Conservation (phyloP, 768 basidiomycete species). For the Tylopilus balloui region DNA sequence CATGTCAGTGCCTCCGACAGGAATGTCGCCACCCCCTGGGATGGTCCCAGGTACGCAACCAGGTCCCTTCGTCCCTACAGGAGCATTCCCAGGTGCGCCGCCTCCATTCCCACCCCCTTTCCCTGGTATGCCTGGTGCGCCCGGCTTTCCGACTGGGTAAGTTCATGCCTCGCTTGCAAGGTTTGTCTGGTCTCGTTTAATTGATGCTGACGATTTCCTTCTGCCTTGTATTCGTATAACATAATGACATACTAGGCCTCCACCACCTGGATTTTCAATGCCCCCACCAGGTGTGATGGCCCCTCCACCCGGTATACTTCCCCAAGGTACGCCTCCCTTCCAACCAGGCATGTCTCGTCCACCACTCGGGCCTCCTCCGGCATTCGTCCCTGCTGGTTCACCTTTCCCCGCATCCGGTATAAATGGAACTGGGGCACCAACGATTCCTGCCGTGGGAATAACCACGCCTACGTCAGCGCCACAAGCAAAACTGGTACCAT, state of each 20-base stretch:
- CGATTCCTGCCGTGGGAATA: slow-evolving; percentile 20
- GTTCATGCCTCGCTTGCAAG: slow-evolving; percentile 22
- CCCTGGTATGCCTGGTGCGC: slow-evolving; percentile 42
- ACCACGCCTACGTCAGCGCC: slow-evolving; percentile 20
- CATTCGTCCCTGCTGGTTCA: slow-evolving; percentile 34
- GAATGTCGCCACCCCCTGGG: slow-evolving; percentile 37
- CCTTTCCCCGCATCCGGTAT: slow-evolving; percentile 26
- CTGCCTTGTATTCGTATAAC: slow-evolving; percentile 2
- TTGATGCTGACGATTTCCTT: slow-evolving; percentile 20
- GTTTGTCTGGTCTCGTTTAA: slow-evolving; percentile 13
- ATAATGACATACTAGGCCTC: slow-evolving; percentile 33
- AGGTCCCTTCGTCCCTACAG: slow-evolving; percentile 36
- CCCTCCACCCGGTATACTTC: slow-evolving; percentile 32
- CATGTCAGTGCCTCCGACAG: slow-evolving; percentile 23
- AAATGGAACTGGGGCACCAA: slow-evolving; percentile 20
- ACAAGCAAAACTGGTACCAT: slow-evolving; percentile 6
- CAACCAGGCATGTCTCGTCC: slow-evolving; percentile 35
- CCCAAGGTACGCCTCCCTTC: slow-evolving; percentile 37
- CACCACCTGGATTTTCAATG: slow-evolving; percentile 52
- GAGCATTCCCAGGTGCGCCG: slow-evolving; percentile 35
- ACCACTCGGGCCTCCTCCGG: slow-evolving; percentile 33
- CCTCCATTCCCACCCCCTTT: slow-evolving; percentile 39
- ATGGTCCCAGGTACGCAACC: slow-evolving; percentile 44
- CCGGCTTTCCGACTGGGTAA: slow-evolving; percentile 57
- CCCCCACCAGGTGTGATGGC: slow-evolving; percentile 41